Base-by-base conservation (phyloP, 495 filamentous ascomycete species). In the Daldinia vernicosa region DNA sequence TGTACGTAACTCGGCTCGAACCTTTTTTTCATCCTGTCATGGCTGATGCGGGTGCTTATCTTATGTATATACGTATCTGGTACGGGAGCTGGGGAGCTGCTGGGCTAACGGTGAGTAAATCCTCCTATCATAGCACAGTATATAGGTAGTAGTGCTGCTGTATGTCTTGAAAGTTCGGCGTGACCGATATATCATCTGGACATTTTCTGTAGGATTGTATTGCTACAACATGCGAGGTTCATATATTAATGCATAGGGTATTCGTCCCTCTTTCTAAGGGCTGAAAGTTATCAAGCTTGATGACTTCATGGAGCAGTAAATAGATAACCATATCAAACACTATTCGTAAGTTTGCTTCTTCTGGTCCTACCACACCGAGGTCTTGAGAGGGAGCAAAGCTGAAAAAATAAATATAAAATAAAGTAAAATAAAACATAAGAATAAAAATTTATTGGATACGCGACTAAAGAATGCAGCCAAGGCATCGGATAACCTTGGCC, bases 151-250 rank as follows among this genome's bases (percentile, higher is more conserved):
- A 40, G 58, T 32, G 9, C 5, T 40, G 55, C 32, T 32, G 50
- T 40, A 50, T 70, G 61, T 70, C 61, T 70, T 57, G 37, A 56
- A 70, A 39, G n/a, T 39, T 60, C 67, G 67, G 67, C 45, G 54
- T 61, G 61, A n/a, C 67, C 67, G 67, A 64, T 35, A 64, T 35
- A 43, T 50, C 45, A 19, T 28, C 52, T 26, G 47, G 22, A 30
- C 15, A 7, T 37, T 17, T 35, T 43, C 24, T 22, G 60, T 53
- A 58, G 26, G 40, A 63, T 59, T 69, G 15, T 50, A 17, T 17
- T 30, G 30, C 54, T 43, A 26, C 32, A 39, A 17, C n/a, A 19
- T 43, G 12, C 22, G 26, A 24, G 22, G 8, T 27, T 30, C 26
- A 26, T 32, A 60, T 17, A 28, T 39, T 6, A 28, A 63, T 33